Base-by-base conservation (phyloP, 2,329 filamentous ascomycete species). In the Myotisia sp. region DNA sequence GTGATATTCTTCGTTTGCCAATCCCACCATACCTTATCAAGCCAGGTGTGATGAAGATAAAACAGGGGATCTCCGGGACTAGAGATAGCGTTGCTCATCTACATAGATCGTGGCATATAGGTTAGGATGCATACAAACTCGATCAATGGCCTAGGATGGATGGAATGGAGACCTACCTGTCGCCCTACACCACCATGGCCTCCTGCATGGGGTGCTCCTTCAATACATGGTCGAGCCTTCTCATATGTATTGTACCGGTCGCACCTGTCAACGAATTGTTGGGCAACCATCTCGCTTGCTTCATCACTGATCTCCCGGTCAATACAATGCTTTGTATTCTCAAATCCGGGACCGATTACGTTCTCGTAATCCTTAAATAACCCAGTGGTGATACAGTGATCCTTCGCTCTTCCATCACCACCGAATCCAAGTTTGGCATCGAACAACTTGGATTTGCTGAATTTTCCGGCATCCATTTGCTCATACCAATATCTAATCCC, bases 21-120 rank as follows among this genome's bases (percentile, higher is more conserved):
- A 5, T 55, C 59, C 58, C 58, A 62, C 47, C 53, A 67, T 6
- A 53, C 43, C 7, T 60, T 50, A 38, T 66, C 63, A 19, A 65
- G 56, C 43, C 54, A 53, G 1, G 52, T 51, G 39, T 65, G 62
- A 40, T 64, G 60, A 5, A 64, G 46, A 39, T 52, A 65, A 46
- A 65, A 65, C 17, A 44, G 43, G 3, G 60, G 60, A 29, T 65
- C 61, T 7, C 49, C 54, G 1, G 63, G 59, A 17, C 29, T 28
- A 6, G 35, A 18, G 12, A 33, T 24, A 17, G 18, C n/a, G 16
- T 33, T 27, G n/a, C 17, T n/a, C 35, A 37, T 37, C 35, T 37
- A 6, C 6, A 24, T 18, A 23, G 6, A 12, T 9, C 8, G 9
- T 8, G 6, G n/a, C 9, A 29, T 9, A 17, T 12, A n/a, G 6